Evolutionary conservation across 1,284 basidiomycete species (phyloP).

Genomic region (Boletus semigastroideus): DNA sequence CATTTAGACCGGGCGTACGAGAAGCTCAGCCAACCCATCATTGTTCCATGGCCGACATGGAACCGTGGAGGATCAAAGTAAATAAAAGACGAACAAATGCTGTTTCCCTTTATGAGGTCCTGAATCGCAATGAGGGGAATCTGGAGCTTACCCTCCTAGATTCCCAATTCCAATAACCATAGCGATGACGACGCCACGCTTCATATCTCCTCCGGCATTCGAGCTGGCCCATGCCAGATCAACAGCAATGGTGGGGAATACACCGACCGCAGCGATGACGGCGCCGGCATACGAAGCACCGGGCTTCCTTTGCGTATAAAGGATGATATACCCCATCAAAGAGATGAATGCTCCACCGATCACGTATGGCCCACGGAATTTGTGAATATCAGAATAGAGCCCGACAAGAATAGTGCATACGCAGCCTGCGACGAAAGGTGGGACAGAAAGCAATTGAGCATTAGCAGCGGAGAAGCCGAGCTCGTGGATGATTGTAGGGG

Average conservation of each 20-base stretch:
- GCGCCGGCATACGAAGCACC: conserved; percentile 50
- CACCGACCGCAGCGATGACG: conserved; percentile 53
- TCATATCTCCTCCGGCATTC: conserved; percentile 55
- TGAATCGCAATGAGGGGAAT: neutral
- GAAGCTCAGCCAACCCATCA: conserved; percentile 46
- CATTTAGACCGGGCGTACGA: conserved; percentile 29
- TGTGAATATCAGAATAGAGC: conserved; percentile 42
- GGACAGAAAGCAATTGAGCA: conserved; percentile 59
- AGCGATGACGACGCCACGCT: conserved; percentile 18
- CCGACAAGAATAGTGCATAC: conserved; percentile 43
- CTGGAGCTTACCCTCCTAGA: conserved; percentile 34
- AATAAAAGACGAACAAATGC: conserved; percentile 45
- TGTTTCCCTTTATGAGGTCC: conserved; percentile 16
- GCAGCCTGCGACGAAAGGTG: conserved; percentile 48
- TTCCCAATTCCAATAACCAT: neutral
- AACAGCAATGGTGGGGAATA: conserved; percentile 54
- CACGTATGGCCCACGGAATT: conserved; percentile 46
- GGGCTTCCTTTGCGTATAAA: conserved; percentile 38
- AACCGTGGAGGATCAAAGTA: conserved; percentile 47
- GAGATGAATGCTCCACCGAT: conserved; percentile 39
- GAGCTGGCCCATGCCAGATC: conserved; percentile 55
- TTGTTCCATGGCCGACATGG: conserved; percentile 49
- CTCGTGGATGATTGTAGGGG: conserved; percentile 53
- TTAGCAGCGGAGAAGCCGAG: conserved; percentile 55
- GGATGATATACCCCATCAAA: conserved; percentile 46